These are phyloP conservation scores for Diaporthe sp. DNA, from an alignment of 2,329 filamentous ascomycete genomes.

Conservation along the genomic window DNA sequence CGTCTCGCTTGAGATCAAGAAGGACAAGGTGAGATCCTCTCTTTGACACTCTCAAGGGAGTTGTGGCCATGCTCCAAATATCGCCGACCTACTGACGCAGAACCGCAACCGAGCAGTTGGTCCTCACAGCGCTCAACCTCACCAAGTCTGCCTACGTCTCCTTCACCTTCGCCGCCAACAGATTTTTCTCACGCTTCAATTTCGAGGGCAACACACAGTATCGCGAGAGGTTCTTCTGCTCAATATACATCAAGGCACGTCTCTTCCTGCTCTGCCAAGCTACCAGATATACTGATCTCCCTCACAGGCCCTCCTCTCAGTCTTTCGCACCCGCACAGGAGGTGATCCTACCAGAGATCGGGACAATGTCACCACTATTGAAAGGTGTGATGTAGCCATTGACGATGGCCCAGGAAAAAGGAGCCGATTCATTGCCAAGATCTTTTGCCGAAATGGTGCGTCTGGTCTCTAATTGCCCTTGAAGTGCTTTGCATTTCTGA, in stretches of 20 bases:
- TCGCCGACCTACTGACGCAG: constrained; percentile 5
- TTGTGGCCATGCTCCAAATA: background rate
- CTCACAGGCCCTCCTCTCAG: constrained; percentile 75
- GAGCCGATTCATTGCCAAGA: constrained; percentile 81
- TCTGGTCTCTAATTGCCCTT: background rate
- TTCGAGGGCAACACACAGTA: constrained; percentile 69
- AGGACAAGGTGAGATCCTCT: constrained; percentile 68
- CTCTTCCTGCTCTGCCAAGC: background rate
- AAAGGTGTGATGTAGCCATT: constrained; percentile 80
- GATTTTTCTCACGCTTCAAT: constrained; percentile 81
- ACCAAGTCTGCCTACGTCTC: constrained; percentile 85
- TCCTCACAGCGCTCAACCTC: constrained; percentile 82
- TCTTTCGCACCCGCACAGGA: constrained; percentile 77
- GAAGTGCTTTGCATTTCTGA: background rate
- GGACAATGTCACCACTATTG: constrained; percentile 78
- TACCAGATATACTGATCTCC: constrained; percentile 26
- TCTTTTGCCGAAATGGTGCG: constrained; percentile 79
- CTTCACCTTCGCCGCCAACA: constrained; percentile 75
- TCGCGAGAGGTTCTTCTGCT: constrained; percentile 78
- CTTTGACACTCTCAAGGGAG: constrained; percentile 42
- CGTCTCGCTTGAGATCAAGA: constrained; percentile 80
- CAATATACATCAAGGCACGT: constrained; percentile 77
- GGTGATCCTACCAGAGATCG: constrained; percentile 69
- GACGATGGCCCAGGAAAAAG: constrained; percentile 79
- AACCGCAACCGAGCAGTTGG: constrained; percentile 64